These are phyloP conservation scores for Candida tunisiensis DNA, from an alignment of 1,139 yeast genomes.

Conservation along the genomic window DNA sequence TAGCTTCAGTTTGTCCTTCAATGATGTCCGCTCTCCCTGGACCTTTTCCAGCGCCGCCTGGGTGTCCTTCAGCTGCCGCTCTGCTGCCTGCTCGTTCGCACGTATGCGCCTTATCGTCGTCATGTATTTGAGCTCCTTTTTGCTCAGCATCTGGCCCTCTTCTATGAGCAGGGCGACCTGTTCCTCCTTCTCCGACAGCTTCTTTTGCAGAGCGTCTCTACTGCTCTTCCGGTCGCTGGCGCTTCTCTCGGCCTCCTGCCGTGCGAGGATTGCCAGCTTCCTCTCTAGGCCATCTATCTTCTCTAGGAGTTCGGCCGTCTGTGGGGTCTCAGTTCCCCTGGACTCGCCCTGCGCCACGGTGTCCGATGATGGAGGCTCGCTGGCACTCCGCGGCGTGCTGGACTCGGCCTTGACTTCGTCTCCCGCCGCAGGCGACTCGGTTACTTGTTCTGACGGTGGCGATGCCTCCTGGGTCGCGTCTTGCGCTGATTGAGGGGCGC, in stretches of 20 bases:
- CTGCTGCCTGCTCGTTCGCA: conserved; percentile 22
- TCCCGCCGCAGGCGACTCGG: neutral
- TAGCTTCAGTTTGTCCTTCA: conserved; percentile 5
- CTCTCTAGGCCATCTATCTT: conserved; percentile 12
- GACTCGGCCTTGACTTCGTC: too few species aligned
- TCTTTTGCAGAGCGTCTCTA: conserved; percentile 9
- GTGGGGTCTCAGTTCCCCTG: neutral
- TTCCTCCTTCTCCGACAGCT: conserved; percentile 31
- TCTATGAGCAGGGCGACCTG: conserved; percentile 41
- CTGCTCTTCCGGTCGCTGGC: conserved; percentile 6
- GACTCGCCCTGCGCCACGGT: neutral
- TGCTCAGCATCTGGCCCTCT: conserved; percentile 69
- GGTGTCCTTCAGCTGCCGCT: conserved; percentile 4
- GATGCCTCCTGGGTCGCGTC: neutral
- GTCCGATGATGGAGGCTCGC: neutral
- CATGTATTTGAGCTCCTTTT: conserved; percentile 53
- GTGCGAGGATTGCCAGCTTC: conserved; percentile 11
- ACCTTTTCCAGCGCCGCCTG: conserved; percentile 6
- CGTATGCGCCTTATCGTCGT: conserved; percentile 51
- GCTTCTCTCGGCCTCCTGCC: conserved; percentile 13
- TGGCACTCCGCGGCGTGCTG: conserved; percentile 2
- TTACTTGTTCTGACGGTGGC: neutral
- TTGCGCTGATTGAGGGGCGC: neutral
- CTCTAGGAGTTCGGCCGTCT: conserved; percentile 8
- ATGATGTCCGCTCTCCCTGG: conserved; percentile 7